Evolutionary conservation across 768 basidiomycete species (phyloP).

Genomic region (Leccinum uliginosum): DNA sequence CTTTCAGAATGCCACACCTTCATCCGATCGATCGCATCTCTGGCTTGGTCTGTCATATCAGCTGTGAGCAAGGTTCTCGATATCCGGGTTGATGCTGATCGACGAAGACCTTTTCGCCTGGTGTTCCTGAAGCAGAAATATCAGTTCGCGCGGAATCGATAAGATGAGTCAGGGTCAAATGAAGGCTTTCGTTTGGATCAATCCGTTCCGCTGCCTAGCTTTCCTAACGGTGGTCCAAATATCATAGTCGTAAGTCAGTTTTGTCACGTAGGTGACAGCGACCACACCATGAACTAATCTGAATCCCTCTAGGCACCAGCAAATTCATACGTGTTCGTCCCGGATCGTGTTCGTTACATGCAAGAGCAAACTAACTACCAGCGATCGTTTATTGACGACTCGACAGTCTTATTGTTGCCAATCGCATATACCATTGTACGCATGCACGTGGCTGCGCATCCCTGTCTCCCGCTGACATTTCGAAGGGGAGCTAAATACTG

Average conservation of each 20-base stretch:
- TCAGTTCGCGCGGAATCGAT: constrained; percentile 52
- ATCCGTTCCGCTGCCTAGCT: constrained; percentile 51
- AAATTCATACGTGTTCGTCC: constrained; percentile 22
- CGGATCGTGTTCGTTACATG: constrained; percentile 34
- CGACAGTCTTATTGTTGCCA: constrained; percentile 47
- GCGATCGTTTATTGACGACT: not conserved
- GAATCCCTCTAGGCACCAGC: constrained; percentile 43
- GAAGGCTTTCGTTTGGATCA: constrained; percentile 43
- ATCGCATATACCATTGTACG: constrained; percentile 64
- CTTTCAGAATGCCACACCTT: no score
- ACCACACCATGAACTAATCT: not conserved
- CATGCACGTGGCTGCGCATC: not conserved
- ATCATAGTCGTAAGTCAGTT: constrained; percentile 46
- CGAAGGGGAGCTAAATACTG: constrained; percentile 45
- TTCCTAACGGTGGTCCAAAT: constrained; percentile 59
- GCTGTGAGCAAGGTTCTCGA: no score
- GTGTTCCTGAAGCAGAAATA: no score
- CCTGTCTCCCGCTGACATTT: not conserved
- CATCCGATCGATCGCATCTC: no score
- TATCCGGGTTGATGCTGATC: no score
- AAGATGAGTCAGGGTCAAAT: constrained; percentile 29
- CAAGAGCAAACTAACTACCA: no score
- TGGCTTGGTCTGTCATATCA: no score
- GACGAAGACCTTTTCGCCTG: no score
- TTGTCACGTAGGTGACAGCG: not conserved